Evolutionary conservation across 2,329 filamentous ascomycete species (phyloP).

Genomic region (Cladosporium sp.): DNA sequence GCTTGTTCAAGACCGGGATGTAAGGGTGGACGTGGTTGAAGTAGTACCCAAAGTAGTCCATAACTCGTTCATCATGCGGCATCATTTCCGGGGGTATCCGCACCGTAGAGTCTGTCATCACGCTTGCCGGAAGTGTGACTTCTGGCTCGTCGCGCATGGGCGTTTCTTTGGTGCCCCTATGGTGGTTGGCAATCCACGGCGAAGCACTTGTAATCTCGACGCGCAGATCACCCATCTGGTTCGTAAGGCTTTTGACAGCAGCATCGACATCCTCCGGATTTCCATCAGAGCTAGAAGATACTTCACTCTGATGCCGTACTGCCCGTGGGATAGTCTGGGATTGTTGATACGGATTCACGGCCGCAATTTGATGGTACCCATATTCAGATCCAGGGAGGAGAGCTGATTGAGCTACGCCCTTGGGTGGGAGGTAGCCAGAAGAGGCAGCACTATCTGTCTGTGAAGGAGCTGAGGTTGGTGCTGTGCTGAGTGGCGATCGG

Average conservation of each 20-base stretch:
- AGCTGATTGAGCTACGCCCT: conserved; percentile 27
- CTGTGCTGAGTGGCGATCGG: conserved; percentile 16
- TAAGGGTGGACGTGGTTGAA: conserved; percentile 91
- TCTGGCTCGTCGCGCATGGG: conserved; percentile 70
- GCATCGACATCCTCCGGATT: conserved; percentile 37
- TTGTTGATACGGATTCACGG: conserved; percentile 23
- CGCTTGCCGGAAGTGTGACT: conserved; percentile 66
- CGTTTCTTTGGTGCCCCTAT: conserved; percentile 55
- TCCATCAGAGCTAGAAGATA: conserved; percentile 31
- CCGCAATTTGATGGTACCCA: background rate
- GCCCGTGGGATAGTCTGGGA: conserved; percentile 24
- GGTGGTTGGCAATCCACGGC: conserved; percentile 75
- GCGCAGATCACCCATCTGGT: conserved; percentile 80
- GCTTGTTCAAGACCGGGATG: conserved; percentile 81
- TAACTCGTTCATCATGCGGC: conserved; percentile 78
- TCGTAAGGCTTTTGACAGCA: conserved; percentile 32
- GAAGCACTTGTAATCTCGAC: conserved; percentile 86
- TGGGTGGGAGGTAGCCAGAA: conserved; percentile 26
- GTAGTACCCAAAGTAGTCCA: conserved; percentile 86
- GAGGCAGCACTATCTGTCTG: conserved; percentile 17
- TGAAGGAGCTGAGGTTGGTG: conserved; percentile 24
- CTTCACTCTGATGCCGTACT: conserved; percentile 29
- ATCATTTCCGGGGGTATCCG: conserved; percentile 90
- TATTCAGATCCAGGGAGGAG: conserved; percentile 18
- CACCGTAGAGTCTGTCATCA: conserved; percentile 72